A percentile compares a stretch with the other conserved stretches of the same genome.
phyloP scores from a whole-genome alignment of 768 basidiomycete genomes.

The Chiua virens region DNA sequence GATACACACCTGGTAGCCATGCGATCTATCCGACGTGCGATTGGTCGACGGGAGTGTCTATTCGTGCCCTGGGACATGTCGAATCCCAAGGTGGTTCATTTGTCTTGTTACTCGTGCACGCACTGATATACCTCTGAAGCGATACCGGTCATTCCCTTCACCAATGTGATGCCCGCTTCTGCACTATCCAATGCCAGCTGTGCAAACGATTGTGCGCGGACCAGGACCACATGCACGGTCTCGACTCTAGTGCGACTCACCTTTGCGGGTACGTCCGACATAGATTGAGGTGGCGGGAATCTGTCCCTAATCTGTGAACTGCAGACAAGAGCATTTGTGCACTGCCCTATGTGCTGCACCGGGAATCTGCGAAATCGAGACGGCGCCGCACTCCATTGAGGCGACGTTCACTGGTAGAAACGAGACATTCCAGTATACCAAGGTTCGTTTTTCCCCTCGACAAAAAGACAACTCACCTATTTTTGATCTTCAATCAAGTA shows the following conservation, averaged over 20 bases:
- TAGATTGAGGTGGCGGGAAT: background rate
- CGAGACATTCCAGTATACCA: constrained; percentile 65
- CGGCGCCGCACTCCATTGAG: constrained; percentile 56
- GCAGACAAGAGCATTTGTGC: constrained; percentile 56
- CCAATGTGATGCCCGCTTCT: constrained; percentile 50
- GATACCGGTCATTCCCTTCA: constrained; percentile 46
- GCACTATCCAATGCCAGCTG: constrained; percentile 53
- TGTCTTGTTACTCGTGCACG: background rate
- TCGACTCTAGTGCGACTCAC: constrained; percentile 41
- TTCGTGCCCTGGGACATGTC: constrained; percentile 44
- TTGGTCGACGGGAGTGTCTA: constrained; percentile 32
- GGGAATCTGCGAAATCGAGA: constrained; percentile 62
- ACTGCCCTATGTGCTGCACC: constrained; percentile 38
- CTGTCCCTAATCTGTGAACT: background rate
- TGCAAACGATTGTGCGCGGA: constrained; percentile 54
- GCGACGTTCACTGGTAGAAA: constrained; percentile 61
- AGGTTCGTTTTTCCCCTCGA: constrained; percentile 36
- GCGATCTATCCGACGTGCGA: constrained; percentile 35
- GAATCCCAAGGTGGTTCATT: constrained; percentile 38
- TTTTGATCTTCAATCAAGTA: constrained; percentile 36
- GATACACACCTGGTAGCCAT: constrained; percentile 41
- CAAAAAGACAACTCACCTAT: background rate
- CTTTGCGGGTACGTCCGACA: constrained; percentile 51
- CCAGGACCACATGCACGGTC: constrained; percentile 52
- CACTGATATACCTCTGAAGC: constrained; percentile 30